Evolutionary conservation across 495 filamentous ascomycete genomes (phyloP), one percentile per base, ranked within the genome.

Genomic region (Xylaria grammica): DNA sequence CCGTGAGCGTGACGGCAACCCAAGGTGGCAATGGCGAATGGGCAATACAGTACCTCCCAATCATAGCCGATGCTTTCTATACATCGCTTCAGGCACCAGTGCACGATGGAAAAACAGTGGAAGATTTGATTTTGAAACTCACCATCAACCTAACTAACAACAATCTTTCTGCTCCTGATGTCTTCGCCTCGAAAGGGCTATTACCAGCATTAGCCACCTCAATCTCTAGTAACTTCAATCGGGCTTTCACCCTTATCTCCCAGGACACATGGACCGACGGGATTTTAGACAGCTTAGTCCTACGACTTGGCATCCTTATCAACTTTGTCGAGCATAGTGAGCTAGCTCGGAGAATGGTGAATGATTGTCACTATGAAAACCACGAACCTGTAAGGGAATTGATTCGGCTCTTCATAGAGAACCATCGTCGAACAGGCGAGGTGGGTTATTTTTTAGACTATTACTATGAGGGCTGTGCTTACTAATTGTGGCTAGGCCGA

Each of bases 141-240:
- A 85, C 89, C 49, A 81, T 97, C 67, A 97, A 97, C 75, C 78
- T 94, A 17, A 95, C 93, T 17, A 97, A 97, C 77, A 91, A 91
- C 68, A 91, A 90, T 60, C 71, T 84, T 1, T 77, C 78, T 15
- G 85, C 91, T 32, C 92, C 90, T 57, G 82, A 87, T 27, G 69
- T 81, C 27, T 90, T 97, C 71, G 84, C 87, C 9, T 82, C 78
- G 11, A 75, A 82, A 15, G 80, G 80, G 0, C 72, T 91, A 54
- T 74, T 93, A 26, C 78, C 74, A 45, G 77, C 79, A n/a, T 71
- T 94, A 9, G 79, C 87, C 10, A 56, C 66, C 2, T 74, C 75
- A 1, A 74, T 80, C 1, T 76, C 73, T 30, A 68, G 65, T 20
- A 77, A 74, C 5, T 81, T 84, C 53, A 60, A 67, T 29, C 66